phyloP scores from a whole-genome alignment of 345 rosid genomes.

The Brassica cretica region DNA sequence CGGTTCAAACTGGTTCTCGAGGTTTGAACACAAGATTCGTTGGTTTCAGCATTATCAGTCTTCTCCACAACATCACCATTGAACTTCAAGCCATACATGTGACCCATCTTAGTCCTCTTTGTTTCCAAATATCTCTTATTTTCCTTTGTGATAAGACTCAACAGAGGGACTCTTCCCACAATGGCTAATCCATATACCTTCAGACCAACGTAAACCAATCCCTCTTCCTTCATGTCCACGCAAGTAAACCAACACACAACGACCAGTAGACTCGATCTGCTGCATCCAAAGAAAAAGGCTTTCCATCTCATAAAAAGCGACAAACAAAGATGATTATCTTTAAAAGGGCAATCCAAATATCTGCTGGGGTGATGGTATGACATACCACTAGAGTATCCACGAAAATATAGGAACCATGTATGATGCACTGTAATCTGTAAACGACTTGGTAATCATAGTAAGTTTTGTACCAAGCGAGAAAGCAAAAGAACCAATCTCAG shows the following conservation, averaged over 20 bases:
- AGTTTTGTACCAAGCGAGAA: slow-evolving; percentile 46
- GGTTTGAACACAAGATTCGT: slow-evolving; percentile 14
- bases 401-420: slow-evolving; percentile 80
- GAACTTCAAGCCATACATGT: slow-evolving; percentile 53
- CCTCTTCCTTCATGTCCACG: too few species aligned
- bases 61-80: slow-evolving; percentile 39
- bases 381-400: slow-evolving; percentile 65
- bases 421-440: slow-evolving; percentile 72
- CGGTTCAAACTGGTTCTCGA: background rate
- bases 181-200: slow-evolving; percentile 28
- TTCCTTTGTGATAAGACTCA: slow-evolving; percentile 66
- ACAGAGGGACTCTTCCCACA: slow-evolving; percentile 67
- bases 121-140: slow-evolving; percentile 79
- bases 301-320: slow-evolving; percentile 52
- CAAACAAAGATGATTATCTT: background rate
- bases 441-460: slow-evolving; percentile 76
- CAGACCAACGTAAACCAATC: too few species aligned
- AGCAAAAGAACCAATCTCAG: slow-evolving; percentile 3
- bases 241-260: too few species aligned
- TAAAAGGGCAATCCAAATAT: background rate
- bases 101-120: slow-evolving; percentile 77
- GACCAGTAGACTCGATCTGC: too few species aligned
- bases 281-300: slow-evolving; percentile 53
- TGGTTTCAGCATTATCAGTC: background rate
- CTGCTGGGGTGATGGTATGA: background rate